A percentile compares a stretch with the other conserved stretches of the same genome.
Conservation (phyloP, 23 red algal species). For the Rhodosorus marinus region DNA sequence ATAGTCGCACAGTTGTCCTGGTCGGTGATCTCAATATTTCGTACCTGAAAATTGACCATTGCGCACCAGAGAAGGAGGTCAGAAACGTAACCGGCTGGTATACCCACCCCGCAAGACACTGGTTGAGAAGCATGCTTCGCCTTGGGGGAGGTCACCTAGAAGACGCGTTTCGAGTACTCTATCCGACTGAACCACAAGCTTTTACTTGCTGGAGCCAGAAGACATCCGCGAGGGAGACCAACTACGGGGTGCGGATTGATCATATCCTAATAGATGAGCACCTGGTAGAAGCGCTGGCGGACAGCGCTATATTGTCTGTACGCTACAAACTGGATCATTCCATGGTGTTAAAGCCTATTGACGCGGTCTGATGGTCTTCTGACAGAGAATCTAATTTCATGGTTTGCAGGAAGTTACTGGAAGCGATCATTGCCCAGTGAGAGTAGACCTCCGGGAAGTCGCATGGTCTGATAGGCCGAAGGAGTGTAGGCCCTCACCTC, state of each 20-base stretch:
- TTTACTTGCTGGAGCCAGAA: slow-evolving; percentile 39
- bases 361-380: too few relatives aligned
- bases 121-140: slow-evolving; percentile 9
- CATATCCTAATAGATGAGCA: slow-evolving; percentile 20
- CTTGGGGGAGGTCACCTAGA: slow-evolving; percentile 3
- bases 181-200: slow-evolving; percentile 3
- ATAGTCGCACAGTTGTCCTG: slow-evolving; percentile 13
- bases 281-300: slow-evolving; percentile 8
- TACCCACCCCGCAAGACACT: slow-evolving; percentile 11
- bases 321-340: too few relatives aligned
- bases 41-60: slow-evolving; percentile 5
- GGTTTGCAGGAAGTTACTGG: too few relatives aligned
- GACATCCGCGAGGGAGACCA: slow-evolving; percentile 21
- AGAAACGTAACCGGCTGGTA: slow-evolving; percentile 2
- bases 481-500: too few relatives aligned
- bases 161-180: slow-evolving; percentile 20
- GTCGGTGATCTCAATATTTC: slow-evolving; percentile 38
- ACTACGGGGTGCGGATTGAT: slow-evolving; percentile 34
- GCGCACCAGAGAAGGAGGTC: too few relatives aligned
- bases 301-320: too few relatives aligned
- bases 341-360: too few relatives aligned
- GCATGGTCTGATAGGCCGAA: too few relatives aligned
- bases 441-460: too few relatives aligned
- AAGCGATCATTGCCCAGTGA: too few relatives aligned
- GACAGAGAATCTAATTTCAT: too few relatives aligned